Base-by-base conservation (phyloP, 73 alveolate genomes). In the Tetrahymena elliotti region DNA sequence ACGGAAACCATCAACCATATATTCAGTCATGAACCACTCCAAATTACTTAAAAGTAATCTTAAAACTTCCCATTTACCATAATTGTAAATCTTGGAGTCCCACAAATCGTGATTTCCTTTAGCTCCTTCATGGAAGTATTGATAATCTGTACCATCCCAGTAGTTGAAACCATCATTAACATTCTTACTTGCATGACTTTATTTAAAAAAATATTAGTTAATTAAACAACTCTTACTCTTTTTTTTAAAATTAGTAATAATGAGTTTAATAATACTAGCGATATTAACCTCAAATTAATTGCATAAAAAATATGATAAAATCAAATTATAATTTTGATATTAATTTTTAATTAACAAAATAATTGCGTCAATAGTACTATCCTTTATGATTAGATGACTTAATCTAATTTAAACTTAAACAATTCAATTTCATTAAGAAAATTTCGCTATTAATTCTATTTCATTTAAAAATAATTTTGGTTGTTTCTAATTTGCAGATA, bases 61-160 rank as follows among this genome's bases (percentile, higher is more conserved):
- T 22, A 96, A 83, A 6, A 98, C 99, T 97, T 99, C 99, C 97
- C 97, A 99, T 82, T 98, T 98, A 3, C 98, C 96, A 96, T 98
- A 99, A 96, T 99, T 98, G 96, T 98, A 99, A n/a, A 99, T 68
- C 95, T 97, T 97, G 82, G 99, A 98, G 94, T 99, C 99, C 99
- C 99, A 99, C 84, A 94, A 96, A 12, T 98, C 93, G 93, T 99
- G 99, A 52, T 97, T 97, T 27, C 99, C 99, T 97, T 97, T 97
- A 37, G 95, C 97, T 9, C 99, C 99, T 20, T 98, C 98, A 96
- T 99, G 99, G 94, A 98, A 98, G 96, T 99, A 99, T 53, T 98
- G 95, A 95, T 98, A 98, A 95, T 99, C 99, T 0, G 99, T 98
- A 22, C 99, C 99, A 96, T 99, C 99, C 98, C 99, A 98, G 84